Conservation (phyloP, 306 rosid genomes). For the cucumber (Cucumis sativus) region Cucumber_9930_V3 NC_026657.2:9604001-9604500, state of each 20-base stretch:
- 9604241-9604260: slow-evolving; percentile 20
- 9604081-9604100: no score
- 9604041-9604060: neutral
- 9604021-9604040: no score
- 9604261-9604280: slow-evolving; percentile 15
- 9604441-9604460: no score
- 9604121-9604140: neutral
- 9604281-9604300: slow-evolving; percentile 22
- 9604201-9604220: slow-evolving; percentile 1
- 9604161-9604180: neutral
- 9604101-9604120: neutral
- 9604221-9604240: slow-evolving; percentile 8
- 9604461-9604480: no score
- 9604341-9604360: neutral
- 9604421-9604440: no score
- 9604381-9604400: slow-evolving; percentile 15
- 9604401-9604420: no score
- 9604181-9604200: neutral
- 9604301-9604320: slow-evolving; percentile 17
- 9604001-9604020: no score
- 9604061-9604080: no score
- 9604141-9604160: neutral
- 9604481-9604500: no score
- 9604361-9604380: slow-evolving; percentile 8
- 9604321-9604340: slow-evolving; percentile 12